These are phyloP conservation scores for Lachnum nothofagi DNA, from an alignment of 2,329 filamentous ascomycete genomes.

Conservation along the genomic window DNA sequence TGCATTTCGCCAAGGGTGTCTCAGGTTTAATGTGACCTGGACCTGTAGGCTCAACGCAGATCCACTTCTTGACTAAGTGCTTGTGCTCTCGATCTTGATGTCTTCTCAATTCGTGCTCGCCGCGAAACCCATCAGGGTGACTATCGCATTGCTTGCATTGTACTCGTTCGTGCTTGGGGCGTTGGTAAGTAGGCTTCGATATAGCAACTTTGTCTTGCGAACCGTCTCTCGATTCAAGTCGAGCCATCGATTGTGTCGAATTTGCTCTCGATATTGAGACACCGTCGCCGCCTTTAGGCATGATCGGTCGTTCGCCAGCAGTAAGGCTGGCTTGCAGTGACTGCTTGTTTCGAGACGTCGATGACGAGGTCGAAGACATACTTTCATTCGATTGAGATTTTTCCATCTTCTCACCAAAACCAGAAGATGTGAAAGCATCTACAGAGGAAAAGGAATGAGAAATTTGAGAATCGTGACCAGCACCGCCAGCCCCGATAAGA, in stretches of 20 bases:
- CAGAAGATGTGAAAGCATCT: slow-evolving; percentile 21
- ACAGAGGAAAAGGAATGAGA: slow-evolving; percentile 26
- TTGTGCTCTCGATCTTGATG: slow-evolving; percentile 66
- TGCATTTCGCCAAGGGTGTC: slow-evolving; percentile 57
- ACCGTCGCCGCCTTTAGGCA: slow-evolving; percentile 30
- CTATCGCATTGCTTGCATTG: slow-evolving; percentile 70
- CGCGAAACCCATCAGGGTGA: slow-evolving; percentile 80
- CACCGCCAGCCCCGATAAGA: slow-evolving; percentile 31
- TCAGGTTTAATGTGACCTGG: slow-evolving; percentile 45
- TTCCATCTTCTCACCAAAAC: slow-evolving; percentile 31
- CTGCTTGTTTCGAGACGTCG: slow-evolving; percentile 30
- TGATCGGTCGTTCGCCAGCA: slow-evolving; percentile 28
- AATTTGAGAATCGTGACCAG: slow-evolving; percentile 30
- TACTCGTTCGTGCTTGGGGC: slow-evolving; percentile 33
- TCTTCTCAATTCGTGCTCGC: slow-evolving; percentile 76
- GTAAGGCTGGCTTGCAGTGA: slow-evolving; percentile 29
- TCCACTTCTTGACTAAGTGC: slow-evolving; percentile 48
- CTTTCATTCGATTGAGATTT: slow-evolving; percentile 32
- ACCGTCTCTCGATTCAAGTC: slow-evolving; percentile 30
- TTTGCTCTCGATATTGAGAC: slow-evolving; percentile 26
- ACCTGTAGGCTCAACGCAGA: slow-evolving; percentile 53
- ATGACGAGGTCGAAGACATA: slow-evolving; percentile 28
- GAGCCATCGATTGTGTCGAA: slow-evolving; percentile 29
- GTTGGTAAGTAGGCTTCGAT: slow-evolving; percentile 32
- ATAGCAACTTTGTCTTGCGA: slow-evolving; percentile 31